Evolutionary conservation across 352 stramenopile species (phyloP).

Genomic region (Globisporangium carolinianum): DNA sequence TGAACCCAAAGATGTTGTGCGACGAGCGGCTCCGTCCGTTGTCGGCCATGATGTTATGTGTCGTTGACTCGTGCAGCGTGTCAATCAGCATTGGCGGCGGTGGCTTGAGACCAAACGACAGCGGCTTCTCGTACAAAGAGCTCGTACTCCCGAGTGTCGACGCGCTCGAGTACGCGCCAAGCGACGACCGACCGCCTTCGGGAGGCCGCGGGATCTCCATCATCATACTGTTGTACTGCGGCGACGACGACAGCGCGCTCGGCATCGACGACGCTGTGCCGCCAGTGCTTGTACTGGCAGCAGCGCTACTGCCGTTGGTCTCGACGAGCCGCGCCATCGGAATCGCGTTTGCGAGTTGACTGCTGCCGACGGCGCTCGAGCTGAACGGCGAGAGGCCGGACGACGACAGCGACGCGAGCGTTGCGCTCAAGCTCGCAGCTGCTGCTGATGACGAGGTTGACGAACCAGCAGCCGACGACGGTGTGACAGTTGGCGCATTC

Average conservation of each 20-base stretch:
- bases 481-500: background rate
- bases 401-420: constrained; percentile 6
- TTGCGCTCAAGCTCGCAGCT: background rate
- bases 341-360: constrained; percentile 2
- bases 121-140: constrained; percentile 22
- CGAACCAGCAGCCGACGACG: constrained; percentile 1
- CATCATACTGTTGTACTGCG: constrained; percentile 23
- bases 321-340: constrained; percentile 11
- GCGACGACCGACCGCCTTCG: constrained; percentile 31
- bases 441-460: constrained; percentile 1
- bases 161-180: constrained; percentile 27
- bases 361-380: background rate
- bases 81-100: constrained; percentile 13
- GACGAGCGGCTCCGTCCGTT: constrained; percentile 60
- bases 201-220: constrained; percentile 50
- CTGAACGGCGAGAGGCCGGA: constrained; percentile 7
- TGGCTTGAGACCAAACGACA: constrained; percentile 22
- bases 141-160: background rate
- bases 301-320: constrained; percentile 3
- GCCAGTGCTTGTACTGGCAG: constrained; percentile 1
- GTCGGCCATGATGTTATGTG: constrained; percentile 42
- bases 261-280: constrained; percentile 10
- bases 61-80: constrained; percentile 14
- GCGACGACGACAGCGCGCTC: constrained; percentile 19
- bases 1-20: constrained; percentile 79